Percentiles rank a stretch among this genome's conserved stretches.
Evolutionary conservation across 2,329 filamentous ascomycete genomes (phyloP).

Genomic region (Rosellinia necatrix): DNA sequence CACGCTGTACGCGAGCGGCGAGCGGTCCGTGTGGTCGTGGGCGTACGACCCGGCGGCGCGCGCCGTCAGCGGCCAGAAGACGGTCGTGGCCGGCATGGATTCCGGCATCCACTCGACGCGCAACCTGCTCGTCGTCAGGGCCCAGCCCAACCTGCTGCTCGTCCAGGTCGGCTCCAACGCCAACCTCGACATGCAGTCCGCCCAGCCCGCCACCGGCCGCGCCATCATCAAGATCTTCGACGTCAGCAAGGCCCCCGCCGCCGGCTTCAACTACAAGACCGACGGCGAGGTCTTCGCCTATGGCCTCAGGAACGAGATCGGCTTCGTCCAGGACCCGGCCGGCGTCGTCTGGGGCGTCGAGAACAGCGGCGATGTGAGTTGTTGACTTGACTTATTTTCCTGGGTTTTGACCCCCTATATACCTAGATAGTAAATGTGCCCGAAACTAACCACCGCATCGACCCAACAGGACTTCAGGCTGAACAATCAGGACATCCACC

Average conservation of each 20-base stretch:
- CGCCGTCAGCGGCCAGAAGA: slow-evolving; percentile 50
- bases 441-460: too few relatives aligned
- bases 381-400: too few relatives aligned
- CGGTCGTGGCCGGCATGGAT: slow-evolving; percentile 46
- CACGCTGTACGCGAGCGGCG: slow-evolving; percentile 46
- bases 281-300: slow-evolving; percentile 48
- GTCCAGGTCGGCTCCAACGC: slow-evolving; percentile 46
- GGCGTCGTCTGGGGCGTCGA: slow-evolving; percentile 48
- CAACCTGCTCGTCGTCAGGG: slow-evolving; percentile 43
- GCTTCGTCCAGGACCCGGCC: slow-evolving; percentile 56
- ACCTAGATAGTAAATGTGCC: too few relatives aligned
- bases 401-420: too few relatives aligned
- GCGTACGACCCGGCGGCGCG: slow-evolving; percentile 56
- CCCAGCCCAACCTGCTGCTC: slow-evolving; percentile 45
- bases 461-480: slow-evolving; percentile 60
- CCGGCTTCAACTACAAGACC: slow-evolving; percentile 46
- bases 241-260: slow-evolving; percentile 41
- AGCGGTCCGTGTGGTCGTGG: slow-evolving; percentile 57
- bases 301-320: slow-evolving; percentile 65
- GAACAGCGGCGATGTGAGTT: slow-evolving; percentile 29
- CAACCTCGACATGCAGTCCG: slow-evolving; percentile 46
- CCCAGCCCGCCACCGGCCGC: slow-evolving; percentile 42
- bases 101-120: slow-evolving; percentile 47
- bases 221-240: slow-evolving; percentile 52
- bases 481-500: slow-evolving; percentile 57